Evolutionary conservation across 345 rosid genomes (phyloP), one percentile per base, ranked within the genome.

Genomic region (Hibiscus syriacus): DNA sequence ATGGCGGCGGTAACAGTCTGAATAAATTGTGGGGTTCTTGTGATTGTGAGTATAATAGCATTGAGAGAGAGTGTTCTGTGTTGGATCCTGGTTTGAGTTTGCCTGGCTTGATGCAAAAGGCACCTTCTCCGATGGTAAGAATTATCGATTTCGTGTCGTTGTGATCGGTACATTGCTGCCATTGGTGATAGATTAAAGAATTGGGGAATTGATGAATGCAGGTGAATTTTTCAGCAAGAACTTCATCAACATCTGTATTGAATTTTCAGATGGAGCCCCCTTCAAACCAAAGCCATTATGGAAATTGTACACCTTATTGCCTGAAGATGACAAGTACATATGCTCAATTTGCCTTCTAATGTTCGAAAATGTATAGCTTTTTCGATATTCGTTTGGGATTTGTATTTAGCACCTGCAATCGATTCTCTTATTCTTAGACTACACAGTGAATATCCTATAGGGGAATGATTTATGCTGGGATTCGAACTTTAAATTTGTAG

Each of bases 201-300:
- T 9, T n/a, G 22, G 54, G 3, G 9, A 52, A 17, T n/a, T 49
- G 17, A 49, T 52, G 20, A 9, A 52, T 52, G 66, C 70, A 86
- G 92, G 72, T 76, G 75, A 76, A 79, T 74, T 78, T 72, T 23
- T 76, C 85, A 55, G 73, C 87, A 55, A 67, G 66, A 64, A 73
- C 76, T 75, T 73, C 83, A 52, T 62, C 89, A 50, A 54, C 78
- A 53, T 67, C 86, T 29, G 30, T 70, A 36, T 63, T 52, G 56
- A 78, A 72, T 70, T 75, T 67, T 72, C 85, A 70, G 41, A 79
- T 72, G 76, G 92, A 87, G 87, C 92, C 85, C 84, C 87, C 92
- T 87, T 87, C 89, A 83, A 87, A 84, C 92, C 89, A 84, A 84
- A 81, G 68, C 26, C 20, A 52, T 20, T 52, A 20, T 59, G 63